A percentile compares a stretch with the other conserved stretches of the same genome.
phyloP scores from a whole-genome alignment of 2,329 filamentous ascomycete genomes.

The Alternaria metachromatica region DNA sequence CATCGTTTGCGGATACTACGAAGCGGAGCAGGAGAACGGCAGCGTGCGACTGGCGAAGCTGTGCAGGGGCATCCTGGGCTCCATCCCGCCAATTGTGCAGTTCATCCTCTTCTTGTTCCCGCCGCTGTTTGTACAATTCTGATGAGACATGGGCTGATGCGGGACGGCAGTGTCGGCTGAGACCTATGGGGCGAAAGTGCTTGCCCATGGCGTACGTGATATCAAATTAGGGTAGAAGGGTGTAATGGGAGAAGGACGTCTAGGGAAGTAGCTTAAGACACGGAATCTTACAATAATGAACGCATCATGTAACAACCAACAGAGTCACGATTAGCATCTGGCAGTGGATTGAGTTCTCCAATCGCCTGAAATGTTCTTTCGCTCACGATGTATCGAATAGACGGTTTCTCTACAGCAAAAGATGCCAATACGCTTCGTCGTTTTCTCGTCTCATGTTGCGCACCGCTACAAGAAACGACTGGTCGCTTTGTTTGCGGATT shows the following conservation, averaged over 20 bases:
- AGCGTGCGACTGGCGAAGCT: background rate
- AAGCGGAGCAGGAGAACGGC: background rate
- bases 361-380: background rate
- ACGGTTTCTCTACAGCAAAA: background rate
- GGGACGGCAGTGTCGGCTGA: background rate
- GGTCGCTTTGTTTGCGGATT: background rate
- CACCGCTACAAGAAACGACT: background rate
- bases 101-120: constrained; percentile 17
- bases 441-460: background rate
- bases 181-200: constrained; percentile 1
- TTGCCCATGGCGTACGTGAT: background rate
- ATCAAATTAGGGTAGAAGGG: background rate
- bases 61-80: constrained; percentile 10
- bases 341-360: background rate
- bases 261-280: background rate
- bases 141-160: constrained; percentile 4
- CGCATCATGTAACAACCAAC: background rate
- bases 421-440: background rate
- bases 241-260: background rate
- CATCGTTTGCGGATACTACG: constrained; percentile 7
- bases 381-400: background rate
- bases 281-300: background rate
- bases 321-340: background rate
- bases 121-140: constrained; percentile 14
- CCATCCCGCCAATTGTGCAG: constrained; percentile 12